These are phyloP conservation scores for Thelonectria olida DNA, from an alignment of 2,329 filamentous ascomycete species.

Conservation along the genomic window DNA sequence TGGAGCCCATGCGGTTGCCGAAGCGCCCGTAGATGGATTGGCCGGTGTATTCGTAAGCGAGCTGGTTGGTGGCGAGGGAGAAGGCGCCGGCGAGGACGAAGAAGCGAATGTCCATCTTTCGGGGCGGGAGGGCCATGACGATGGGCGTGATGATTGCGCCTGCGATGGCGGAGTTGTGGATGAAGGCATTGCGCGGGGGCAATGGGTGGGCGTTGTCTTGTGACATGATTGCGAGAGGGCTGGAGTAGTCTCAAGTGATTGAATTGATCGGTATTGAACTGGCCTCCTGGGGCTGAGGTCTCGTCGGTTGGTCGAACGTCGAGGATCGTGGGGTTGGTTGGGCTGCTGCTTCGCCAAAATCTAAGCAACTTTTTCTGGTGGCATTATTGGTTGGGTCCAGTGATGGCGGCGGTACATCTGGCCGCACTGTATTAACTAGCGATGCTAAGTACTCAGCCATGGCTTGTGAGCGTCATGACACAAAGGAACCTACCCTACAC, in stretches of 20 bases:
- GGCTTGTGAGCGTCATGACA: neutral
- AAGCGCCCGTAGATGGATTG: conserved; percentile 61
- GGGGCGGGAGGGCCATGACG: conserved; percentile 61
- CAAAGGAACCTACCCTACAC: neutral
- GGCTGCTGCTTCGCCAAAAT: neutral
- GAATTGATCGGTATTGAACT: neutral
- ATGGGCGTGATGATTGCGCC: conserved; percentile 58
- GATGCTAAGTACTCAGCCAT: neutral
- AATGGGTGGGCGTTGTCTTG: conserved; percentile 40
- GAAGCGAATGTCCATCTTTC: conserved; percentile 61
- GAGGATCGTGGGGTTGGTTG: neutral
- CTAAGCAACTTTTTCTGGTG: conserved; percentile 12
- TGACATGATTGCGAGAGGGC: conserved; percentile 36
- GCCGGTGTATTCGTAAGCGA: conserved; percentile 66
- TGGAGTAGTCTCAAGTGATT: neutral
- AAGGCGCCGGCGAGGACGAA: conserved; percentile 59
- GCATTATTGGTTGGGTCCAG: neutral
- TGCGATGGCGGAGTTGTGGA: conserved; percentile 60
- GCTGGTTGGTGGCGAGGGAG: conserved; percentile 63
- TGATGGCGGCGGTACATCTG: neutral
- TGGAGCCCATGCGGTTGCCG: conserved; percentile 51
- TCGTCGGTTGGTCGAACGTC: conserved; percentile 2
- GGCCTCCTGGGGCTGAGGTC: neutral
- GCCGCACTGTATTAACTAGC: neutral
- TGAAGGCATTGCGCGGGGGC: conserved; percentile 46